A percentile compares a stretch with the other conserved stretches of the same genome.
phyloP scores from a whole-genome alignment of 345 rosid species.

The Ceriops zippeliana region DNA sequence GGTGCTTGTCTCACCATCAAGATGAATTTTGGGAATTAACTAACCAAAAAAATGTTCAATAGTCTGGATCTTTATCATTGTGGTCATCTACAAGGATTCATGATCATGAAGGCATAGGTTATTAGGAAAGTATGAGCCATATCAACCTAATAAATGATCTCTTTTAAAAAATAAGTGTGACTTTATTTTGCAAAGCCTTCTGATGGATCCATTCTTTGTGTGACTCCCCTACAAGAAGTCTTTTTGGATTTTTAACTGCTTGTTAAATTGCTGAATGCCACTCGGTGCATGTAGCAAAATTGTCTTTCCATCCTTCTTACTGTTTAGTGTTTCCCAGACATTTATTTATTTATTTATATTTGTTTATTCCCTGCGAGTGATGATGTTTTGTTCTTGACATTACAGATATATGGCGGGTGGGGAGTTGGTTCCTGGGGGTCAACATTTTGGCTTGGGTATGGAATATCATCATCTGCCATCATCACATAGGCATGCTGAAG shows the following conservation, averaged over 20 bases:
- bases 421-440: slow-evolving; percentile 6
- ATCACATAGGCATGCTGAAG: slow-evolving; percentile 28
- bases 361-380: not conserved
- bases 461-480: slow-evolving; percentile 18
- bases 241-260: not conserved
- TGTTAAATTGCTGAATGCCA: not conserved
- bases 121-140: too few species aligned
- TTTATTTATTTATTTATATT: not conserved
- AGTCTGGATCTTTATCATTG: not conserved
- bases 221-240: not conserved
- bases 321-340: not conserved
- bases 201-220: not conserved
- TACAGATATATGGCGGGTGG: slow-evolving; percentile 28
- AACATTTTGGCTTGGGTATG: slow-evolving; percentile 5
- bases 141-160: too few species aligned
- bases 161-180: not conserved
- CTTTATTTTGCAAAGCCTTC: not conserved
- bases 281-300: not conserved
- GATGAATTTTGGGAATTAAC: not conserved
- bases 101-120: not conserved
- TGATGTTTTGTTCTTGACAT: slow-evolving; percentile 1
- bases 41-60: not conserved
- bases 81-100: not conserved
- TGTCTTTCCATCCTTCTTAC: not conserved
- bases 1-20: not conserved